Evolutionary conservation across 805 yeast species (phyloP), one percentile per base, ranked within the genome.

Genomic region (Torulaspora quercuum): DNA sequence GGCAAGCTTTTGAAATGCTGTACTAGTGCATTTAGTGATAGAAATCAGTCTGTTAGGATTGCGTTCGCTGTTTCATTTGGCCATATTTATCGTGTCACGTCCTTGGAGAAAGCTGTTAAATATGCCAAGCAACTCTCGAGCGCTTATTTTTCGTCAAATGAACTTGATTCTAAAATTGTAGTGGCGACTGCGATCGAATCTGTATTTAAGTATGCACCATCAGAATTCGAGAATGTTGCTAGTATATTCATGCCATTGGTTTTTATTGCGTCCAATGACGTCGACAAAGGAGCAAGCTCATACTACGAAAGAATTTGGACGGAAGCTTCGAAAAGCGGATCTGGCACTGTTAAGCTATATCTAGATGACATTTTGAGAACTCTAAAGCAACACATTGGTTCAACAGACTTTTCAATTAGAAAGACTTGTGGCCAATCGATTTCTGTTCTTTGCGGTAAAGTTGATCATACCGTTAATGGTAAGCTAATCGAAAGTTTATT

Each of bases 21-120:
- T 32, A 52, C 65, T 2, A 58, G 67, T 14, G 90, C 84, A 51
- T 57, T 86, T 35, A 69, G 68, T 23, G 94, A 85, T 52, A 66
- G 80, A 36, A 89, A 86, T 54, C 79, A 73, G 17, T 73, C 94
- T 0, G 78, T 90, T 4, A 70, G 85, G 0, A 68, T 78, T 1
- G 75, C 95, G 0, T 92, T 75, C 64, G 89, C 96, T 0, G 68
- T 78, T 4, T 77, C 95, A 1, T 75, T 82, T 6, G 97, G 95
- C 1, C 80, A 87, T 49, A 64, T 84, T 15, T 76, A 83, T 46
- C 77, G 88, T 33, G 63, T 82, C 17, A 72, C 86, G 0, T 57
- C 76, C 0, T 49, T 73, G 7, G 75, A 72, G 1, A 57, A 73
- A 2, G 71, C 80, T 10, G 64, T 73, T 4, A 69, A 70, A 7